These are phyloP conservation scores for Sarocladium brachiariae DNA, from an alignment of 2,329 filamentous ascomycete species.

Conservation along the genomic window DNA sequence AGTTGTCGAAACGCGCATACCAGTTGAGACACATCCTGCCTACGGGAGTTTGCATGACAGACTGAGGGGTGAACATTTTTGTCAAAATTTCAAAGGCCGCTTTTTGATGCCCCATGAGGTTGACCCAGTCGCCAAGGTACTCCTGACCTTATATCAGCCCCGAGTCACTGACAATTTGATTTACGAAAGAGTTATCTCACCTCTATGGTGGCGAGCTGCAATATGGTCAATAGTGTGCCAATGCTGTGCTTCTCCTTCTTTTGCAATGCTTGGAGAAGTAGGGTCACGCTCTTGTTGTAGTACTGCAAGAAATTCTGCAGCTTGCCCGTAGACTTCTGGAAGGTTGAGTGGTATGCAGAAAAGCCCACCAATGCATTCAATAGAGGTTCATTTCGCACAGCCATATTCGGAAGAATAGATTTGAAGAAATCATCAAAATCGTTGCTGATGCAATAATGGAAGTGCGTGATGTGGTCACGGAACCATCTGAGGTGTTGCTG, in stretches of 20 bases:
- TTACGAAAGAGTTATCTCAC: too few species aligned
- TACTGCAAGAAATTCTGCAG: constrained; percentile 80
- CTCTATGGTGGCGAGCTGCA: constrained; percentile 91
- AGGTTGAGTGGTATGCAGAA: constrained; percentile 75
- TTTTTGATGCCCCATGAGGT: constrained; percentile 84
- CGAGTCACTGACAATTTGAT: too few species aligned
- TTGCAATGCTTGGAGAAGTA: constrained; percentile 65
- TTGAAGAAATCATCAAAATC: constrained; percentile 69
- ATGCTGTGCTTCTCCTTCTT: constrained; percentile 64
- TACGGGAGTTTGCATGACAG: constrained; percentile 62
- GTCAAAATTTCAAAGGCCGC: constrained; percentile 78
- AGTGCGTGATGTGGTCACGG: constrained; percentile 66
- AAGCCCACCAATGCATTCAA: constrained; percentile 85
- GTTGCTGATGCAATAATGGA: constrained; percentile 74
- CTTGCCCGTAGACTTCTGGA: constrained; percentile 63
- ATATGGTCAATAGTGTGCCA: constrained; percentile 74
- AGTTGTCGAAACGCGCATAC: constrained; percentile 85
- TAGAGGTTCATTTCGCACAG: constrained; percentile 68
- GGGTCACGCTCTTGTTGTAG: constrained; percentile 79
- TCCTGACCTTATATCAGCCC: constrained; percentile 55
- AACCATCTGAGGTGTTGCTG: constrained; percentile 76
- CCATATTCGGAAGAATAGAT: constrained; percentile 62
- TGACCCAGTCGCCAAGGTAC: constrained; percentile 92
- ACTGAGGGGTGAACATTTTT: constrained; percentile 69
- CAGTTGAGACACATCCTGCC: constrained; percentile 73